phyloP scores from a whole-genome alignment of 2,329 filamentous ascomycete genomes.

The Colletotrichum tamarilloi region DNA sequence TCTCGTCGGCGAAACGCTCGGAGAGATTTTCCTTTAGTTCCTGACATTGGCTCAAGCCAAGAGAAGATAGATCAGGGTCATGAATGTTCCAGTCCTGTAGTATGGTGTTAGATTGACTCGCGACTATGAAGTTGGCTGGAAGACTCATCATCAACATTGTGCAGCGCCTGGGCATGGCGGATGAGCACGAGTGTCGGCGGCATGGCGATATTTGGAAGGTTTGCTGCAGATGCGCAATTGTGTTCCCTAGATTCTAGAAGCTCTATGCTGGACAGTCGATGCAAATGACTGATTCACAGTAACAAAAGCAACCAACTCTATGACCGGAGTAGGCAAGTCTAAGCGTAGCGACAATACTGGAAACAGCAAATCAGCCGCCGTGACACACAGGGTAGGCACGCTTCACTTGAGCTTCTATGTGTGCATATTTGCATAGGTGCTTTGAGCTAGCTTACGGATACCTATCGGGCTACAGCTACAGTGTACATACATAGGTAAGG shows the following conservation, averaged over 20 bases:
- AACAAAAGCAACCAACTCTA: not conserved
- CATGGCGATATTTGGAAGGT: constrained; percentile 49
- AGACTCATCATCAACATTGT: constrained; percentile 64
- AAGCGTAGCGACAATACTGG: not conserved
- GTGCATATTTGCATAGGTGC: not conserved
- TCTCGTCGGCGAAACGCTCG: constrained; percentile 46
- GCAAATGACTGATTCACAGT: not conserved
- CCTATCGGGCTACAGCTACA: not conserved
- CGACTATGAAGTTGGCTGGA: not conserved
- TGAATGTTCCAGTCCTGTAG: constrained; percentile 59
- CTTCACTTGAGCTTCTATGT: not conserved
- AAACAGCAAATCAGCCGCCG: not conserved
- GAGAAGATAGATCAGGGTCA: constrained; percentile 62
- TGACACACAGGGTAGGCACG: not conserved
- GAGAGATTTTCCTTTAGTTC: constrained; percentile 55
- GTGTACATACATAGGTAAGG: too few relatives aligned
- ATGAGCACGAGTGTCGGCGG: constrained; percentile 79
- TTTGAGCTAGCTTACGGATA: not conserved
- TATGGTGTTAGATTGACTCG: constrained; percentile 38
- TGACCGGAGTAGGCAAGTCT: not conserved
- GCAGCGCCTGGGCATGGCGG: constrained; percentile 83
- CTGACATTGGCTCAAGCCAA: constrained; percentile 61
- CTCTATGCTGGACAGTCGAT: not conserved
- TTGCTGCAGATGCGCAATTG: not conserved
- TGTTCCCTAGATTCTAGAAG: not conserved